phyloP scores from a whole-genome alignment of 306 rosid species.

The Albizia julibrissin region DNA sequence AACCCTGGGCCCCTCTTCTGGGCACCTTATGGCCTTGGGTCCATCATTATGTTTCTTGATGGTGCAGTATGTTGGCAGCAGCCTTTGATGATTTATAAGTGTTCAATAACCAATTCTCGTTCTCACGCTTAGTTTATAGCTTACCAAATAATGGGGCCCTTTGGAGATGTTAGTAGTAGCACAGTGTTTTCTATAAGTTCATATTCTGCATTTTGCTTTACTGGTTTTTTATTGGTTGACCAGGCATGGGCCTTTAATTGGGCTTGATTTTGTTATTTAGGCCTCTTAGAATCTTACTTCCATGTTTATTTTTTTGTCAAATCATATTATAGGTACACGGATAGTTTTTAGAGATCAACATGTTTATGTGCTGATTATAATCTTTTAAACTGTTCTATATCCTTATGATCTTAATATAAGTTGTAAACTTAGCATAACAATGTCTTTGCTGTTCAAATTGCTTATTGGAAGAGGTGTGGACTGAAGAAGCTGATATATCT shows the following conservation, averaged over 20 bases:
- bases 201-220: background rate
- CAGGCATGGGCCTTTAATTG: background rate
- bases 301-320: background rate
- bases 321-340: background rate
- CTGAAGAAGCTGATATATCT: constrained; percentile 89
- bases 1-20: background rate
- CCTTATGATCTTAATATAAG: background rate
- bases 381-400: background rate
- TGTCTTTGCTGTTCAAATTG: constrained; percentile 33
- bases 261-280: background rate
- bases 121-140: background rate
- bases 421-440: constrained; percentile 29
- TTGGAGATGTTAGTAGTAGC: background rate
- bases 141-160: background rate
- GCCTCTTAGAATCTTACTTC: background rate
- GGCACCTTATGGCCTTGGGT: background rate
- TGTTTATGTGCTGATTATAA: background rate
- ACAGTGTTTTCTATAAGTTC: background rate
- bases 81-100: background rate
- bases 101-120: background rate
- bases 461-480: constrained; percentile 78
- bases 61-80: background rate
- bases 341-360: background rate
- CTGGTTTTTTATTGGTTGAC: background rate
- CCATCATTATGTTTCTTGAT: background rate